Evolutionary conservation across 495 filamentous ascomycete species (phyloP).

Genomic region (Penicillium argentinense): DNA sequence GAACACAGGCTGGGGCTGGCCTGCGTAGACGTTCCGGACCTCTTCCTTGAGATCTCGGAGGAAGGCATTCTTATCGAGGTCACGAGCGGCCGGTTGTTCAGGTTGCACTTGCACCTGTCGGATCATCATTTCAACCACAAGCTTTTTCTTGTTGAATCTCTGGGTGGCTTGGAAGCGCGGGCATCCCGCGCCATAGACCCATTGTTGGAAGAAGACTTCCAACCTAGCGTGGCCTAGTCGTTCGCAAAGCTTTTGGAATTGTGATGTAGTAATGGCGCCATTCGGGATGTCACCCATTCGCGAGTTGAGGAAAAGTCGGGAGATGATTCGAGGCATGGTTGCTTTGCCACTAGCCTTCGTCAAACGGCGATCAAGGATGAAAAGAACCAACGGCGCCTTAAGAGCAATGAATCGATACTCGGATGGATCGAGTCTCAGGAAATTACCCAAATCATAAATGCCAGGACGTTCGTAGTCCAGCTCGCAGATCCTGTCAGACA

Average conservation of each 20-base stretch:
- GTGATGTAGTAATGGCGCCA: conserved; percentile 66
- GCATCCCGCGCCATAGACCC: conserved; percentile 85
- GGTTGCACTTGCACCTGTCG: conserved; percentile 77
- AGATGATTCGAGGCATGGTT: conserved; percentile 82
- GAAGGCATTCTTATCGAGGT: conserved; percentile 67
- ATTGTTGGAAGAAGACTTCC: conserved; percentile 88
- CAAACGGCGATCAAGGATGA: conserved; percentile 86
- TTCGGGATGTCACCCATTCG: conserved; percentile 75
- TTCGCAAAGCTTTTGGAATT: conserved; percentile 81
- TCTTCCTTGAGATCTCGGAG: conserved; percentile 81
- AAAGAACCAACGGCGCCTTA: conserved; percentile 89
- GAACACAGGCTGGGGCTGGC: conserved; percentile 72
- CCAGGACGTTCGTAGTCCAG: conserved; percentile 81
- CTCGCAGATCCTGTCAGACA: conserved; percentile 78
- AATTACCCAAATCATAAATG: conserved; percentile 73
- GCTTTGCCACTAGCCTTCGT: conserved; percentile 81
- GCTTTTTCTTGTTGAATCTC: conserved; percentile 95
- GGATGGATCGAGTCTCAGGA: conserved; percentile 74
- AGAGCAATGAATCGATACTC: conserved; percentile 87
- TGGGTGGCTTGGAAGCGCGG: conserved; percentile 82
- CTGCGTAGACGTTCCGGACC: conserved; percentile 65
- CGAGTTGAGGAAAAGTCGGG: conserved; percentile 74
- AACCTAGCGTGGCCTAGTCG: conserved; percentile 81
- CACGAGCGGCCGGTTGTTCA: conserved; percentile 47
- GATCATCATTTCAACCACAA: conserved; percentile 92